Evolutionary conservation across 1,139 yeast species (phyloP).

Genomic region (Magnusiomyces magnusii): DNA sequence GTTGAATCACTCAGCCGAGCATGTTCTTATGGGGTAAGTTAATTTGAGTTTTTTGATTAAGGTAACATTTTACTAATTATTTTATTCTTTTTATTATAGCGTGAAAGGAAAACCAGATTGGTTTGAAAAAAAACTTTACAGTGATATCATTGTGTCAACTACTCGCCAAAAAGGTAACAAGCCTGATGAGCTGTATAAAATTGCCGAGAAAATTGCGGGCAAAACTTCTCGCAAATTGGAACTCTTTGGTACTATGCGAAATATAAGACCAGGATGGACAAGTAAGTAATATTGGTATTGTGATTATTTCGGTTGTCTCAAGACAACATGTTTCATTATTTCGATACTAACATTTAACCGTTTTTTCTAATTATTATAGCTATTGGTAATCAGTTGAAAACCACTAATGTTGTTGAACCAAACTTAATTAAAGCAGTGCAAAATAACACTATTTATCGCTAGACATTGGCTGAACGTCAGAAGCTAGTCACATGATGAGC

Average conservation of each 20-base stretch:
- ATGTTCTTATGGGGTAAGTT: conserved; percentile 60
- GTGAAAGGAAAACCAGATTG: conserved; percentile 74
- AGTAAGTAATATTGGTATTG: conserved; percentile 29
- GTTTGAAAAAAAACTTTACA: conserved; percentile 58
- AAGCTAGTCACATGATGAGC: too few relatives aligned
- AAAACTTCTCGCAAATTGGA: conserved; percentile 69
- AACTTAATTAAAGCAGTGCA: conserved; percentile 37
- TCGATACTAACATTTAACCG: not conserved
- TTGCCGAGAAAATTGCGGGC: conserved; percentile 79
- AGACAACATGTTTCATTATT: too few relatives aligned
- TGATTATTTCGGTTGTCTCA: not conserved
- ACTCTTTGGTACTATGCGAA: conserved; percentile 81
- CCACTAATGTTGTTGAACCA: conserved; percentile 50
- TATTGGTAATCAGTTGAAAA: conserved; percentile 72
- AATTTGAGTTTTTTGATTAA: not conserved
- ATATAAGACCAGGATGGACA: conserved; percentile 84
- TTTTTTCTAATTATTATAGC: too few relatives aligned
- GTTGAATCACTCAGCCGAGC: conserved; percentile 94
- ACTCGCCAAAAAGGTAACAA: conserved; percentile 86
- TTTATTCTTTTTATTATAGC: conserved; percentile 15
- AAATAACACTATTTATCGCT: conserved; percentile 4
- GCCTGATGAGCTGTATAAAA: conserved; percentile 83
- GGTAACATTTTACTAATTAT: not conserved
- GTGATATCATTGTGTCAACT: conserved; percentile 70
- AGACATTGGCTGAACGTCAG: too few relatives aligned